A percentile compares a stretch with the other conserved stretches of the same genome.
Conservation (phyloP, 2,329 filamentous ascomycete species). For the Stagonosporopsis cucurbitacearum region DNA sequence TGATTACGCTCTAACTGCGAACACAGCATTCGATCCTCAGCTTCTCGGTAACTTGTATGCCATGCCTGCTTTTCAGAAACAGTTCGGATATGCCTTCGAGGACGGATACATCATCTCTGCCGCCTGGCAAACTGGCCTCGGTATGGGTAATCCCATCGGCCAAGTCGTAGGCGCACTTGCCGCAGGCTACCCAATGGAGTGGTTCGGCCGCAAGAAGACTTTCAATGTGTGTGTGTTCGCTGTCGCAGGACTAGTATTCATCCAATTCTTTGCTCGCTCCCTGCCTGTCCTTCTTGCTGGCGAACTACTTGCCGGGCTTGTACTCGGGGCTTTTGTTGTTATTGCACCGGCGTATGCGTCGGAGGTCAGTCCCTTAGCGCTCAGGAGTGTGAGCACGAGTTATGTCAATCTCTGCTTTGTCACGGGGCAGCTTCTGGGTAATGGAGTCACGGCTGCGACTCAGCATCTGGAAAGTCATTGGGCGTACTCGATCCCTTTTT, state of each 20-base stretch:
- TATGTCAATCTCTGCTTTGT: constrained; percentile 69
- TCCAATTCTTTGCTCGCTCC: constrained; percentile 65
- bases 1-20: background rate
- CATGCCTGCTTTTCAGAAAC: constrained; percentile 61
- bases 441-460: constrained; percentile 55
- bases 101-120: constrained; percentile 45
- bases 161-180: constrained; percentile 63
- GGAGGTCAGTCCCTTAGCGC: constrained; percentile 55
- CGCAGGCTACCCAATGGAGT: constrained; percentile 44
- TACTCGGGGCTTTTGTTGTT: constrained; percentile 25
- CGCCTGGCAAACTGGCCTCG: constrained; percentile 50
- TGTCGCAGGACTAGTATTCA: constrained; percentile 59
- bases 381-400: constrained; percentile 64
- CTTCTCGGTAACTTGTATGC: constrained; percentile 68
- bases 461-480: constrained; percentile 57
- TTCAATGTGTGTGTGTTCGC: constrained; percentile 22
- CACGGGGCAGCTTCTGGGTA: constrained; percentile 64
- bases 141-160: constrained; percentile 62
- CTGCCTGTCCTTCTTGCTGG: constrained; percentile 21
- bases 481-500: constrained; percentile 69
- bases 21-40: constrained; percentile 65
- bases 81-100: constrained; percentile 58
- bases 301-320: constrained; percentile 22
- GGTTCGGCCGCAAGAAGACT: constrained; percentile 33
- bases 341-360: constrained; percentile 23